phyloP scores from a whole-genome alignment of 2,329 filamentous ascomycete genomes.

The Fusarium paranaense region DNA sequence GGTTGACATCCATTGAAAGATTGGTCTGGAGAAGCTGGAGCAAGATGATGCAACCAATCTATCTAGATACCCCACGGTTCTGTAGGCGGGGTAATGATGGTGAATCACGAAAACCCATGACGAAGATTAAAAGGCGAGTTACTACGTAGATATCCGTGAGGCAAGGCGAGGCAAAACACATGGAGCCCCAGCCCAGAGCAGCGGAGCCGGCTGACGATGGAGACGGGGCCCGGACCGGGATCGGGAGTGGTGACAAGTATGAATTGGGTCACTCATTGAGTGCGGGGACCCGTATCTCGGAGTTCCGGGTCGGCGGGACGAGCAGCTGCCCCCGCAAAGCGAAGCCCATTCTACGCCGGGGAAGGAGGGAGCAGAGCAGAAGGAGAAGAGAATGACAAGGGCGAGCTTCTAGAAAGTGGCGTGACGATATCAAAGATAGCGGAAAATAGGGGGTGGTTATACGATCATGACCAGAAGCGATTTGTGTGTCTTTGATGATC shows the following conservation, averaged over 20 bases:
- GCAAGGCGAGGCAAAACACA: neutral
- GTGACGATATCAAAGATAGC: conserved; percentile 35
- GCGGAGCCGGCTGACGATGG: conserved; percentile 17
- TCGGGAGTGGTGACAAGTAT: conserved; percentile 44
- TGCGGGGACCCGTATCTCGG: conserved; percentile 39
- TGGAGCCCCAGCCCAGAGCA: neutral
- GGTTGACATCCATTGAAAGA: neutral
- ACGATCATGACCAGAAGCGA: conserved; percentile 39
- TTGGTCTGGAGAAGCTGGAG: neutral
- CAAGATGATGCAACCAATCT: neutral
- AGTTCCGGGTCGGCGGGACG: conserved; percentile 42
- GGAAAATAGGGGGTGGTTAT: conserved; percentile 15
- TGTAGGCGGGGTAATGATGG: neutral
- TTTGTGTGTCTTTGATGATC: conserved; percentile 36
- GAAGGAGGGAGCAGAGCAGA: neutral
- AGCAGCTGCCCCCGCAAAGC: conserved; percentile 30
- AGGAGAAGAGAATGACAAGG: conserved; percentile 7
- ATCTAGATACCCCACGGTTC: conserved; percentile 5
- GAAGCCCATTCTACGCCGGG: conserved; percentile 16
- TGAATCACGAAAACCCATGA: conserved; percentile 6
- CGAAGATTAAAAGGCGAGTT: neutral
- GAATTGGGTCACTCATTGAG: conserved; percentile 35
- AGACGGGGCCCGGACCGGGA: conserved; percentile 8
- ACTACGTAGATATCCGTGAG: neutral
- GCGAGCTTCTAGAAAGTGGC: conserved; percentile 40